These are phyloP conservation scores for Adenanthera pavonina DNA, from an alignment of 306 rosid genomes.

Conservation along the genomic window DNA sequence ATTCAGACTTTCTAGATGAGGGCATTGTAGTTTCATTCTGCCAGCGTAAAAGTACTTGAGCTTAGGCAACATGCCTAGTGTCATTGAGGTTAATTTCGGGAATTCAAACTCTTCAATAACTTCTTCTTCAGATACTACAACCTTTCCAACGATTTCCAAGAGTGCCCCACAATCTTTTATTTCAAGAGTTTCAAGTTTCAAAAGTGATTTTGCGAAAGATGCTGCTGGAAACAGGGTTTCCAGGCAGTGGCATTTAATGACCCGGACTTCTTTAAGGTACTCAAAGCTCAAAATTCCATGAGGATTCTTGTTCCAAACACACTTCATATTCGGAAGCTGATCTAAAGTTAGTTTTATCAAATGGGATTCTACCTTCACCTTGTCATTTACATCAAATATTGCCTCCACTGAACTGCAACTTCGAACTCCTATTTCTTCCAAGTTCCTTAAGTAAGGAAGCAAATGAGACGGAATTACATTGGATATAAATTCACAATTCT, in stretches of 20 bases:
- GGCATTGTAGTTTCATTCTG: not conserved
- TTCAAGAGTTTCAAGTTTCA: not conserved
- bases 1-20: rapidly evolving
- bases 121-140: not conserved
- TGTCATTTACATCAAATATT: conserved; percentile 7
- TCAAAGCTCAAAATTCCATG: too few relatives aligned
- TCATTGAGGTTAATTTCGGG: not conserved
- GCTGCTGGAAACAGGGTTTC: not conserved
- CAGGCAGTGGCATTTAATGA: too few relatives aligned
- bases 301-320: too few relatives aligned
- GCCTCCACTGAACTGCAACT: not conserved
- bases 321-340: too few relatives aligned
- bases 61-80: not conserved
- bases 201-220: not conserved
- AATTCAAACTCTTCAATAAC: not conserved
- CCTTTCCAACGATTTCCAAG: conserved; percentile 18
- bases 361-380: too few relatives aligned
- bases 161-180: not conserved
- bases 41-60: not conserved
- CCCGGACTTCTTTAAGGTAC: too few relatives aligned
- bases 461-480: conserved; percentile 4
- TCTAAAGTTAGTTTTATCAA: too few relatives aligned
- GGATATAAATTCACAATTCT: not conserved
- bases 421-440: conserved; percentile 15
- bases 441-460: not conserved